Evolutionary conservation across 1,284 basidiomycete species (phyloP), one percentile per base, ranked within the genome.

Genomic region (Cryptococcus depauperatus): DNA sequence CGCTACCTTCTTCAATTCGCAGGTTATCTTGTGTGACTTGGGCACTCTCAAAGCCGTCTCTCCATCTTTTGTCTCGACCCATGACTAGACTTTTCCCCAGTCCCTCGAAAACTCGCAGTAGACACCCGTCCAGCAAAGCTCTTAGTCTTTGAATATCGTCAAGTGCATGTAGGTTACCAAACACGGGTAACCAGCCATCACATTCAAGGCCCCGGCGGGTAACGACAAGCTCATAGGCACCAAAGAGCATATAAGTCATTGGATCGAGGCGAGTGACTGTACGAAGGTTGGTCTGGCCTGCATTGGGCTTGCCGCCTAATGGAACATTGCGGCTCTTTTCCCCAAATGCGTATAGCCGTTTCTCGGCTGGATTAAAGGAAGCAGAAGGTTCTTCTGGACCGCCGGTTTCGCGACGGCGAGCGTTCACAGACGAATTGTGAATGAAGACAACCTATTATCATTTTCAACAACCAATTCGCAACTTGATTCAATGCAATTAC

Each of bases 101-200:
- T 22, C 91, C 90, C 60, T 96, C 86, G 57, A 91, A 96, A 1
- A 95, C 87, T 35, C 92, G 80, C 42, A 92, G 74, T 81, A 96
- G 83, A 62, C 85, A 89, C 3, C 76, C 74, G 59, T 95, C 87
- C 75, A 95, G 80, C 55, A 85, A 74, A 23, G 73, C 74, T 70
- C 92, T 91, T 58, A 97, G 74, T n/a, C 81, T 77, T 61, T 85
- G 83, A 19, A 95, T 73, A 57, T 90, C 83, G 65, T 93, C 87
- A 53, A 97, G 72, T 5, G 81, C 79, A 56, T 84, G 79, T 48
- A 83, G 66, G 55, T 84, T 77, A 35, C 91, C 91, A 22, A 81
- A 75, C 41, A 96, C 79, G 9, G 89, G 88, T 19, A 96, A 73
- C 92, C 92, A 97, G 37, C 79, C 80, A 61, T 97, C 92, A 64